A percentile compares a stretch with the other conserved stretches of the same genome.
Conservation (phyloP, 768 basidiomycete species). For the Panellus pusillus region DNA sequence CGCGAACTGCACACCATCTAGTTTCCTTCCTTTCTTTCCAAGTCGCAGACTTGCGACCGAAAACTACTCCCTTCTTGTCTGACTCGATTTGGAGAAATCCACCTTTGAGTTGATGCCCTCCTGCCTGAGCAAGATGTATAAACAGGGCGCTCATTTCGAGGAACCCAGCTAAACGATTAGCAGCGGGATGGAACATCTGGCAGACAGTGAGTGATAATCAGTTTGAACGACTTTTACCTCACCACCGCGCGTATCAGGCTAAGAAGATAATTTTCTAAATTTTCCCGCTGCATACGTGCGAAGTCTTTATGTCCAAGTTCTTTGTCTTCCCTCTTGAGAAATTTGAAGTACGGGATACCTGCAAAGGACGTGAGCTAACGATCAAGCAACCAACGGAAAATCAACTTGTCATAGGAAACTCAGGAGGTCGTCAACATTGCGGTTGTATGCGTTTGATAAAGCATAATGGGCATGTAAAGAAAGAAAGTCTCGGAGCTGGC, state of each 20-base stretch:
- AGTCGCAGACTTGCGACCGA: constrained; percentile 64
- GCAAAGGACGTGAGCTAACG: not conserved
- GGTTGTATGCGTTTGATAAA: constrained; percentile 77
- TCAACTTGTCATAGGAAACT: constrained; percentile 85
- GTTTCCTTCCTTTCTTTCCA: constrained; percentile 63
- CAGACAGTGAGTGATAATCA: constrained; percentile 2
- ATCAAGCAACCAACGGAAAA: constrained; percentile 4
- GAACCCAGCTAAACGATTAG: constrained; percentile 87
- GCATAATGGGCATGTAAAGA: constrained; percentile 88
- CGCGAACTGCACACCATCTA: constrained; percentile 90
- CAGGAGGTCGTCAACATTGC: constrained; percentile 78
- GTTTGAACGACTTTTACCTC: constrained; percentile 25
- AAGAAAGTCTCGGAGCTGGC: constrained; percentile 89
- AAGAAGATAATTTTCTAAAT: constrained; percentile 85
- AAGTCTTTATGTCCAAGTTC: constrained; percentile 70
- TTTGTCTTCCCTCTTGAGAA: constrained; percentile 64
- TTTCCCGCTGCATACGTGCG: constrained; percentile 77
- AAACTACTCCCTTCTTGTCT: constrained; percentile 49
- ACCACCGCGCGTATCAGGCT: constrained; percentile 88
- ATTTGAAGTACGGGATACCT: constrained; percentile 92
- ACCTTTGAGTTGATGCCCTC: constrained; percentile 89
- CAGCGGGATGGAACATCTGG: constrained; percentile 94
- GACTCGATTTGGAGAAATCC: constrained; percentile 72
- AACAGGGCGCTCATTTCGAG: constrained; percentile 91
- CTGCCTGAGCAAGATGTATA: constrained; percentile 72